These are phyloP conservation scores for Lentinus tigrinus DNA, from an alignment of 768 basidiomycete species.

Conservation along the genomic window DNA sequence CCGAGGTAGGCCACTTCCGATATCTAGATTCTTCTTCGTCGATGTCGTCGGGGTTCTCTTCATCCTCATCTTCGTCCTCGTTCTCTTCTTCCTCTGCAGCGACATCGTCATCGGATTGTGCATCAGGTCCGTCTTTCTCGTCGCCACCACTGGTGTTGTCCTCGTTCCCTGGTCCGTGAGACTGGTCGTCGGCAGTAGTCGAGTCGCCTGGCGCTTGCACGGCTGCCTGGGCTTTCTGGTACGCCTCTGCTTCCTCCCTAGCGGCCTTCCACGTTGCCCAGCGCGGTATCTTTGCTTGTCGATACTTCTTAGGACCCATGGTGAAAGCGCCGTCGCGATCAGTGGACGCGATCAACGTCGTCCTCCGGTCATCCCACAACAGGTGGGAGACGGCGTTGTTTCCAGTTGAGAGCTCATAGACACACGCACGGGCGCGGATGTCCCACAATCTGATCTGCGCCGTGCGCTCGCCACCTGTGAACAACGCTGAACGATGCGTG, in stretches of 20 bases:
- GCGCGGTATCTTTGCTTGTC: slow-evolving; percentile 16
- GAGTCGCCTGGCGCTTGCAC: background rate
- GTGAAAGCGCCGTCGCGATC: slow-evolving; percentile 29
- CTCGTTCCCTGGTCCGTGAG: too few species aligned
- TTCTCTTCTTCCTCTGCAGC: slow-evolving; percentile 14
- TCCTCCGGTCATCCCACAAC: slow-evolving; percentile 31
- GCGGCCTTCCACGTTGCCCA: background rate
- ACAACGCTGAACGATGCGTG: slow-evolving; percentile 31
- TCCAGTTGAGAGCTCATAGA: slow-evolving; percentile 44
- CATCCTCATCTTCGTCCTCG: slow-evolving; percentile 12
- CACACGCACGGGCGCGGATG: slow-evolving; percentile 29
- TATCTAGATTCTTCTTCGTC: slow-evolving; percentile 20
- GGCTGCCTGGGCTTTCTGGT: background rate
- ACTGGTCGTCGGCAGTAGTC: background rate
- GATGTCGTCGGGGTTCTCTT: slow-evolving; percentile 14
- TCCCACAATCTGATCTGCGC: slow-evolving; percentile 44
- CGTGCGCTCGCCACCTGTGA: slow-evolving; percentile 33
- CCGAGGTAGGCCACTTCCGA: slow-evolving; percentile 22
- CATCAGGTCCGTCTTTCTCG: background rate
- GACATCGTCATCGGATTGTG: background rate
- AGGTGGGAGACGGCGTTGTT: slow-evolving; percentile 38
- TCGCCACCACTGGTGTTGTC: too few species aligned
- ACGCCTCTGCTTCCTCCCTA: too few species aligned
- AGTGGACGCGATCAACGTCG: slow-evolving; percentile 36
- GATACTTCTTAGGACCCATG: slow-evolving; percentile 23